These are phyloP conservation scores for Calonectria montana DNA, from an alignment of 2,329 filamentous ascomycete genomes.

Conservation along the genomic window DNA sequence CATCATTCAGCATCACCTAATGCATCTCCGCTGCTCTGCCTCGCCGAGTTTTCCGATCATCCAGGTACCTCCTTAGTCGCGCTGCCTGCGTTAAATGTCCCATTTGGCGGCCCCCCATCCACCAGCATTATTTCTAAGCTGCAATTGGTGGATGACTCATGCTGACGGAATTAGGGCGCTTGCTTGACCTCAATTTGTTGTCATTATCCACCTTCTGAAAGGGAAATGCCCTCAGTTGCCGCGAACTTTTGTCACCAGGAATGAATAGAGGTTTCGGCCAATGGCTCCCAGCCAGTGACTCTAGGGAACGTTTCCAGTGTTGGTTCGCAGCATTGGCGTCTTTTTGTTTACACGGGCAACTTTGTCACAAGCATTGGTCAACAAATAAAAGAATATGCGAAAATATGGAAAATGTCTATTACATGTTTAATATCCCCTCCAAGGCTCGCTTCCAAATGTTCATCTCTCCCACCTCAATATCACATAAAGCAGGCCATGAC, in stretches of 20 bases:
- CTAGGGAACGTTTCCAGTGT: neutral
- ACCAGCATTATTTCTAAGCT: constrained; percentile 6
- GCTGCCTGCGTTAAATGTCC: neutral
- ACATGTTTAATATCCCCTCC: neutral
- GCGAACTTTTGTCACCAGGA: neutral
- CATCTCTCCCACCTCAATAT: neutral
- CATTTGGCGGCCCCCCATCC: constrained; percentile 9
- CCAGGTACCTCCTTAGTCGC: constrained; percentile 13
- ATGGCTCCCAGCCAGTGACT: neutral
- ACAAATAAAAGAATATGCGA: neutral
- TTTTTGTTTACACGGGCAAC: neutral
- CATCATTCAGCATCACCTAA: constrained; percentile 14
- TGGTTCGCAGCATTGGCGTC: neutral
- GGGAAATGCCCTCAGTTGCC: neutral
- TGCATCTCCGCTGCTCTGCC: neutral
- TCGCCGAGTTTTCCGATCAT: constrained; percentile 9
- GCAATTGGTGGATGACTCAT: constrained; percentile 23
- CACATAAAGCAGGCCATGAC: neutral
- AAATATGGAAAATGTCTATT: neutral
- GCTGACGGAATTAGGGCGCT: constrained; percentile 36
- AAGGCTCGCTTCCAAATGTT: neutral
- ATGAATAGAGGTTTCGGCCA: neutral
- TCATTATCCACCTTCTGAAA: neutral
- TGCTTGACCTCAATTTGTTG: neutral
- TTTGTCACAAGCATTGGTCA: neutral